Conservation (phyloP, 441 rosid species). For the Biscutella auriculata region DNA sequence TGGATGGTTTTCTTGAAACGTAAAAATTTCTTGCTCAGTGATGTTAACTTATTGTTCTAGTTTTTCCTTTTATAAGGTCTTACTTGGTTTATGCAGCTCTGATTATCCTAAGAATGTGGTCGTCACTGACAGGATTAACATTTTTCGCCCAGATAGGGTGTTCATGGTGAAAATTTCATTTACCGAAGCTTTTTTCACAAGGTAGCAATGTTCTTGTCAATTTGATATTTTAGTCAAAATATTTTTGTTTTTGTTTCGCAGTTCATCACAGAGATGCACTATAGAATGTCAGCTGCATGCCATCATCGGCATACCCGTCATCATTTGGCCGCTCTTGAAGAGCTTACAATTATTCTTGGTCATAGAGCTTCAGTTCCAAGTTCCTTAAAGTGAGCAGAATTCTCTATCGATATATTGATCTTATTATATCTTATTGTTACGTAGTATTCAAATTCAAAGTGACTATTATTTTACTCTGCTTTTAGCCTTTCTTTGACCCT, state of each 20-base stretch:
- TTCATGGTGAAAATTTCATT: conserved; percentile 59
- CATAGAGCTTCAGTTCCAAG: conserved; percentile 73
- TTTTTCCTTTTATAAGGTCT: conserved; percentile 6
- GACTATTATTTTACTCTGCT: background rate
- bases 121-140: conserved; percentile 69
- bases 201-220: conserved; percentile 11
- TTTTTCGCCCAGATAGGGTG: conserved; percentile 92
- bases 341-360: conserved; percentile 70
- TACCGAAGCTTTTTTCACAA: conserved; percentile 2
- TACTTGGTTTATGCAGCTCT: conserved; percentile 42
- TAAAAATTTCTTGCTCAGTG: conserved; percentile 20
- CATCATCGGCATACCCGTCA: conserved; percentile 79
- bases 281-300: conserved; percentile 62
- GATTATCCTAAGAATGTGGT: conserved; percentile 33
- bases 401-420: conserved; percentile 2
- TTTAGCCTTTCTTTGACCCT: background rate
- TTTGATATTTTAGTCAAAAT: conserved; percentile 6
- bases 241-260: conserved; percentile 28
- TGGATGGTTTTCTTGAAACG: conserved; percentile 93
- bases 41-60: background rate
- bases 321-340: conserved; percentile 75
- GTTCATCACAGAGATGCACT: conserved; percentile 85
- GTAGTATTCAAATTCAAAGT: conserved; percentile 1
- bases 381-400: conserved; percentile 59
- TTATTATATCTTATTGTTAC: no score